Evolutionary conservation across 1,284 basidiomycete genomes (phyloP).

Genomic region (Fomitopsis palustris): DNA sequence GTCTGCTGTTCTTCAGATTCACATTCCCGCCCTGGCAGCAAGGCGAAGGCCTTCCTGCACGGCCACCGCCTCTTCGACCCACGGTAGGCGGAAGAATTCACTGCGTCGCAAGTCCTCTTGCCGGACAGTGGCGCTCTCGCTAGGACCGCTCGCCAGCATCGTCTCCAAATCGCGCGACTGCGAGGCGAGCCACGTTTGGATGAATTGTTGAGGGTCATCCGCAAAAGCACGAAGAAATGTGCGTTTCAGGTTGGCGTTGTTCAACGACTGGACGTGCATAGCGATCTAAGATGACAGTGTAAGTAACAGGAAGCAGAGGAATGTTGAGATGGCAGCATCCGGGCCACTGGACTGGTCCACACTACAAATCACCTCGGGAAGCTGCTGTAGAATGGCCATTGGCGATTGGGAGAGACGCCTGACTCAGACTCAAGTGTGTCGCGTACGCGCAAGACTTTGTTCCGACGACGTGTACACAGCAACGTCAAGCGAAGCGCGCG

Average conservation of each 20-base stretch:
- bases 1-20: conserved; percentile 9
- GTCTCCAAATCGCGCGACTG: conserved; percentile 90
- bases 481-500: too few relatives aligned
- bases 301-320: not conserved
- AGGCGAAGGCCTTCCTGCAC: conserved; percentile 53
- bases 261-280: conserved; percentile 75
- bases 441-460: too few relatives aligned
- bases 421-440: too few relatives aligned
- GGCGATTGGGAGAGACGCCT: too few relatives aligned
- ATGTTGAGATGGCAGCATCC: not conserved
- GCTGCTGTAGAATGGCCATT: too few relatives aligned
- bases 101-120: conserved; percentile 87
- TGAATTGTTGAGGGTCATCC: conserved; percentile 75
- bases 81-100: conserved; percentile 87
- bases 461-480: too few relatives aligned
- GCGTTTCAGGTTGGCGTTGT: conserved; percentile 82
- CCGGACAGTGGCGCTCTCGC: conserved; percentile 74
- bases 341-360: too few relatives aligned
- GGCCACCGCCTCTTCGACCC: conserved; percentile 76
- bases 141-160: conserved; percentile 84
- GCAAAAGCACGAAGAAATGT: conserved; percentile 88
- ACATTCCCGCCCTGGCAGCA: conserved; percentile 35
- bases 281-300: conserved; percentile 52
- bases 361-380: too few relatives aligned
- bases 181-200: conserved; percentile 87